Percentiles rank a stretch among this genome's conserved stretches.
phyloP scores from a whole-genome alignment of 2,329 filamentous ascomycete genomes.

The Pseudogymnoascus sp. region DNA sequence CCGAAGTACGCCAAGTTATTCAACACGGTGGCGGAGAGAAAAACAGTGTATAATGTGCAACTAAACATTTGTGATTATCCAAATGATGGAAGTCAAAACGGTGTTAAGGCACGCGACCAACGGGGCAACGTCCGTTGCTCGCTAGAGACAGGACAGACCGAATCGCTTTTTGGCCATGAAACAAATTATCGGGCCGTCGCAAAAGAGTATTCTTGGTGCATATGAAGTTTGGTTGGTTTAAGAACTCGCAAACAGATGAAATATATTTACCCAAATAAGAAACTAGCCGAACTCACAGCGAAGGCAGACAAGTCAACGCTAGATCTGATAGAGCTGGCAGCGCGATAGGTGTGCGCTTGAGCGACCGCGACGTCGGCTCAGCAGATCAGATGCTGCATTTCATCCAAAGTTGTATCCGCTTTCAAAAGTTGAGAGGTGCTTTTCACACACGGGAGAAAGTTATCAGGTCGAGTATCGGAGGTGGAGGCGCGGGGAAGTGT shows the following conservation, averaged over 20 bases:
- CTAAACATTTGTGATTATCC: not conserved
- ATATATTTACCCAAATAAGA: constrained; percentile 1
- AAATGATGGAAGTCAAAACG: not conserved
- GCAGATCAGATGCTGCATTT: constrained; percentile 6
- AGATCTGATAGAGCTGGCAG: not conserved
- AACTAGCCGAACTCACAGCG: constrained; percentile 6
- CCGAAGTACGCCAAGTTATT: not conserved
- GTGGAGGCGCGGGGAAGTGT: not conserved
- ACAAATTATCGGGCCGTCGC: not conserved
- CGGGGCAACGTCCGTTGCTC: not conserved
- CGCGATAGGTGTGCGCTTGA: not conserved
- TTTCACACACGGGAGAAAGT: not conserved
- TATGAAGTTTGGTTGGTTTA: not conserved
- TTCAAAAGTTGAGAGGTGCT: not conserved
- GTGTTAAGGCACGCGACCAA: not conserved
- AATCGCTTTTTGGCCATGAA: not conserved
- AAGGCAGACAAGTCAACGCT: constrained; percentile 1
- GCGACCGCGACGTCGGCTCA: constrained; percentile 1
- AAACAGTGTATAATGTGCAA: not conserved
- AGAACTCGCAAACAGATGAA: not conserved
- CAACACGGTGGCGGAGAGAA: not conserved
- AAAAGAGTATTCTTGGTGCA: not conserved
- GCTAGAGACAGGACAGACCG: not conserved
- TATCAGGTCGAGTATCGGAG: not conserved
- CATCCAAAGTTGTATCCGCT: constrained; percentile 2